Conservation (phyloP, 805 yeast species). For the Cyberlindnera mississippiensis region DNA sequence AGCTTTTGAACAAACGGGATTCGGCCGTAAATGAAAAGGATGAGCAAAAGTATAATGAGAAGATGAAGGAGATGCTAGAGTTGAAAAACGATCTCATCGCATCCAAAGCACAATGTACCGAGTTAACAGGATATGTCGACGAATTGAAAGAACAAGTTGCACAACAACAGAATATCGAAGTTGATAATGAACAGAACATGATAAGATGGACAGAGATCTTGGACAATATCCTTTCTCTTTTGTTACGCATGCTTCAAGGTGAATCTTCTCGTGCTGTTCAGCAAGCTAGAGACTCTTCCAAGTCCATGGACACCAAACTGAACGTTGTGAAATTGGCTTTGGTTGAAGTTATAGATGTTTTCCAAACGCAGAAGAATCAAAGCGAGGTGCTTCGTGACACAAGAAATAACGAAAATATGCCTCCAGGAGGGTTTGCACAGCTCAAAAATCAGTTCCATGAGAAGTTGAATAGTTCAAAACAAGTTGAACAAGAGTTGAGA, state of each 20-base stretch:
- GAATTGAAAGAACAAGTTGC: conserved; percentile 21
- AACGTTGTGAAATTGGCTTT: conserved; percentile 18
- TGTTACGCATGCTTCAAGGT: conserved; percentile 13
- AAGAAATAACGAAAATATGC: conserved; percentile 4
- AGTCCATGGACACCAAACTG: conserved; percentile 23
- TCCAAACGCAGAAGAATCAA: conserved; percentile 4
- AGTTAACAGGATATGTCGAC: conserved; percentile 25
- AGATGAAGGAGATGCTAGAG: conserved; percentile 24
- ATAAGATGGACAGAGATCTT: conserved; percentile 13
- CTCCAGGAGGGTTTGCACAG: not conserved
- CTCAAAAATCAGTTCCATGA: conserved; percentile 5
- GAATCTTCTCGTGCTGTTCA: conserved; percentile 20
- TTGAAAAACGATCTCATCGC: conserved; percentile 27
- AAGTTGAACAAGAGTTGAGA: conserved; percentile 19
- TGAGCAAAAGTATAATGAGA: conserved; percentile 15
- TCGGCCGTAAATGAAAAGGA: not conserved
- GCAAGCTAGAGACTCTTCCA: conserved; percentile 20
- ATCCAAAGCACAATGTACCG: conserved; percentile 17
- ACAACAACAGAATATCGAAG: conserved; percentile 4
- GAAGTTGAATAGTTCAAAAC: conserved; percentile 13
- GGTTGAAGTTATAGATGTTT: conserved; percentile 14
- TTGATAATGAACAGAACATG: conserved; percentile 4
- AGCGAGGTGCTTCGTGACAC: not conserved
- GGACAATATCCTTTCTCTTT: conserved; percentile 15
- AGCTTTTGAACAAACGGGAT: conserved; percentile 10